Evolutionary conservation across 805 yeast species (phyloP).

Genomic region (Candida easanensis): DNA sequence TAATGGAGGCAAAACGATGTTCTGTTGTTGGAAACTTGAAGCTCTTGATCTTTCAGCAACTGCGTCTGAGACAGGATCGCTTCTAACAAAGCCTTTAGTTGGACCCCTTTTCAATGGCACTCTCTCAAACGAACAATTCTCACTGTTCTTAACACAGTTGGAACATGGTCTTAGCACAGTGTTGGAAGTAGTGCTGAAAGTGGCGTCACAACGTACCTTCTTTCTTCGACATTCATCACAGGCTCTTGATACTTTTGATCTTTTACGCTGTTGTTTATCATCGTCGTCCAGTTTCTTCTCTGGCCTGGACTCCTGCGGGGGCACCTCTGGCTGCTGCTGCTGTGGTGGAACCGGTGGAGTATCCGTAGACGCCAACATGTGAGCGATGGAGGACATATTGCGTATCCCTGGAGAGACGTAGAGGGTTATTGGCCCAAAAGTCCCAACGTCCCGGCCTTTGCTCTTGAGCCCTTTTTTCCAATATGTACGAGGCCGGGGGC

Average conservation of each 20-base stretch:
- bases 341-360: neutral
- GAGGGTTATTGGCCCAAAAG: neutral
- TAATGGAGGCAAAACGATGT: conserved; percentile 20
- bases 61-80: conserved; percentile 14
- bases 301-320: neutral
- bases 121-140: conserved; percentile 64
- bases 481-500: neutral
- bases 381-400: conserved; percentile 13
- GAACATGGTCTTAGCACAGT: conserved; percentile 54
- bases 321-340: neutral
- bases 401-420: neutral
- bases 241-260: conserved; percentile 75
- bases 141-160: conserved; percentile 59
- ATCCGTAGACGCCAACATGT: conserved; percentile 7
- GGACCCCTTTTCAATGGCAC: conserved; percentile 80
- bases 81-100: conserved; percentile 56
- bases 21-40: conserved; percentile 16
- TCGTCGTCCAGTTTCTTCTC: neutral
- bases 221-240: conserved; percentile 79
- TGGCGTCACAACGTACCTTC: conserved; percentile 70
- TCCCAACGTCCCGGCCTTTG: too few species aligned
- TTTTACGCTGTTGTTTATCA: conserved; percentile 38
- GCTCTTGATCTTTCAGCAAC: conserved; percentile 15
- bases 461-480: too few species aligned
- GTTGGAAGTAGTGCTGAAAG: conserved; percentile 41